Evolutionary conservation across 2,329 filamentous ascomycete species (phyloP).

Genomic region (Paraconiothyrium brasiliense): DNA sequence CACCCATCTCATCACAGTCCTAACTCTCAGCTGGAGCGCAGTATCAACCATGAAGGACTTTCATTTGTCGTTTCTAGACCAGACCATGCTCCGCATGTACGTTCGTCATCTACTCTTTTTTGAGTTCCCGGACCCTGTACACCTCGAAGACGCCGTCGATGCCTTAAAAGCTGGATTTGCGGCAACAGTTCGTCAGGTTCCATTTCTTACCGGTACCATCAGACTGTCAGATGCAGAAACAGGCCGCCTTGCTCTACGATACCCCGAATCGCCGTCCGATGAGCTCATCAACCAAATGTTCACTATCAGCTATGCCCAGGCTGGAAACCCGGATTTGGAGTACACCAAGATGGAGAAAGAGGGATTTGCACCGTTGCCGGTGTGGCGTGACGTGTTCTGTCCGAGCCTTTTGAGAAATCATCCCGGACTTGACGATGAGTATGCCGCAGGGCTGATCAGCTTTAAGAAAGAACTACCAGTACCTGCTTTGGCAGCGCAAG

Average conservation of each 20-base stretch:
- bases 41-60: constrained; percentile 16
- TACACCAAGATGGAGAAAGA: constrained; percentile 20
- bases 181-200: constrained; percentile 22
- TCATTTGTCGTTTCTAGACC: constrained; percentile 28
- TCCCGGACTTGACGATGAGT: constrained; percentile 16
- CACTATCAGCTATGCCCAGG: constrained; percentile 11
- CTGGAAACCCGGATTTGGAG: constrained; percentile 10
- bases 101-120: constrained; percentile 29
- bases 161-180: constrained; percentile 23
- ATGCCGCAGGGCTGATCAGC: constrained; percentile 13
- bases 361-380: constrained; percentile 20
- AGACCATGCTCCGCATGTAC: constrained; percentile 29
- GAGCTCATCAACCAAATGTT: constrained; percentile 20
- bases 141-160: constrained; percentile 21
- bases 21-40: neutral
- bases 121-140: constrained; percentile 23
- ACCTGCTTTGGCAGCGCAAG: constrained; percentile 34
- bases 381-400: constrained; percentile 21
- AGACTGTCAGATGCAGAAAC: constrained; percentile 18
- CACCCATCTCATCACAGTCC: neutral
- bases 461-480: constrained; percentile 22
- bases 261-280: constrained; percentile 22
- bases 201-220: constrained; percentile 29
- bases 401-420: constrained; percentile 10
- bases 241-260: constrained; percentile 24